Evolutionary conservation across 1,284 basidiomycete genomes (phyloP).

Genomic region (Fomitopsis betulina): DNA sequence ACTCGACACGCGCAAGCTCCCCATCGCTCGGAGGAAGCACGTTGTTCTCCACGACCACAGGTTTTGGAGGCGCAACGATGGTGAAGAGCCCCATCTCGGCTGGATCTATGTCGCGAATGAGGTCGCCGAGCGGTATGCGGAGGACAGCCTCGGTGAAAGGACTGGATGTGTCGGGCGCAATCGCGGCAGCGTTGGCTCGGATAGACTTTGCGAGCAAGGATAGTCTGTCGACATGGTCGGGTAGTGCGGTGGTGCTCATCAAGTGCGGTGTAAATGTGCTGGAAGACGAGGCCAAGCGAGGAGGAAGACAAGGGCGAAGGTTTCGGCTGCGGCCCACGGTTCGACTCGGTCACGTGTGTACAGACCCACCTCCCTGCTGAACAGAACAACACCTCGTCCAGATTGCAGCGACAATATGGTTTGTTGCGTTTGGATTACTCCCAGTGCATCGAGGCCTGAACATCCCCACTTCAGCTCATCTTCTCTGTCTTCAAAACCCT

Average conservation of each 20-base stretch:
- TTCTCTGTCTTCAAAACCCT: constrained; percentile 99
- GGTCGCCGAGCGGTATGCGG: constrained; percentile 55
- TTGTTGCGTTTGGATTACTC: neutral
- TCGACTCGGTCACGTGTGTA: neutral
- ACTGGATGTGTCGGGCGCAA: constrained; percentile 23
- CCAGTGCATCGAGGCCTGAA: neutral
- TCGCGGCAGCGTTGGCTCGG: constrained; percentile 24
- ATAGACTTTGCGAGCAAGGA: constrained; percentile 33
- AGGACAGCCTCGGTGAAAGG: constrained; percentile 59
- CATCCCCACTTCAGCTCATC: constrained; percentile 60
- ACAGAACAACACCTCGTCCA: too few relatives aligned
- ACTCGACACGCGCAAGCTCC: constrained; percentile 57
- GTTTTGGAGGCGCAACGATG: constrained; percentile 33
- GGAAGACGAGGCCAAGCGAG: neutral
- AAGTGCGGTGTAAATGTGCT: too few relatives aligned
- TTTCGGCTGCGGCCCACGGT: too few relatives aligned
- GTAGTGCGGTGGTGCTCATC: constrained; percentile 37
- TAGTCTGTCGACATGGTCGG: constrained; percentile 41
- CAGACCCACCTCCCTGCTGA: too few relatives aligned
- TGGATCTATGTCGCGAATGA: constrained; percentile 72
- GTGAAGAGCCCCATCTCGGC: constrained; percentile 74
- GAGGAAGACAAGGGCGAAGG: too few relatives aligned
- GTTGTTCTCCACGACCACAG: constrained; percentile 26
- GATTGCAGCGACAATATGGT: too few relatives aligned
- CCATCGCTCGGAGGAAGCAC: constrained; percentile 26